A percentile compares a stretch with the other conserved stretches of the same genome.
These are phyloP conservation scores for Didymella exigua DNA, from an alignment of 2,329 filamentous ascomycete species.

Conservation along the genomic window DNA sequence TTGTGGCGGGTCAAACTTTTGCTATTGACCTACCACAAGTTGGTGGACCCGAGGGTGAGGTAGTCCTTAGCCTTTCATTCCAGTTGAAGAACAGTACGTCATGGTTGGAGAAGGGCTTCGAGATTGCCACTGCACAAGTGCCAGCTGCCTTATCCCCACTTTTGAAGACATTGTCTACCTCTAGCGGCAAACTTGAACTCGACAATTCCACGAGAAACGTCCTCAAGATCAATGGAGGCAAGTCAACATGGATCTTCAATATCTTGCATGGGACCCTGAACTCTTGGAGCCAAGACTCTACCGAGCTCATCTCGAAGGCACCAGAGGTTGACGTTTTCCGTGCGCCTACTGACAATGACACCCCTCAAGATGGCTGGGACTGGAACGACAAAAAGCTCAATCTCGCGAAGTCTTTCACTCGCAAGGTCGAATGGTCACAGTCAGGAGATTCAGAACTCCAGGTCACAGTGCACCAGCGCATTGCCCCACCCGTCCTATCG, in stretches of 20 bases:
- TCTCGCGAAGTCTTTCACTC: slow-evolving; percentile 34
- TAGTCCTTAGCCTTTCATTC: slow-evolving; percentile 39
- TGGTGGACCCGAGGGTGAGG: slow-evolving; percentile 17
- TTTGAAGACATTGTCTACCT: slow-evolving; percentile 42
- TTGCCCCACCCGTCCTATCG: slow-evolving; percentile 65
- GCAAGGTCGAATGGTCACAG: slow-evolving; percentile 46
- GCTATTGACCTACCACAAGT: slow-evolving; percentile 32
- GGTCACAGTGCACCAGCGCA: slow-evolving; percentile 54
- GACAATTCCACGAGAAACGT: slow-evolving; percentile 23
- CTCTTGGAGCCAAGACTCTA: slow-evolving; percentile 37
- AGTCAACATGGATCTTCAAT: slow-evolving; percentile 56
- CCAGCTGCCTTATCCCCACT: slow-evolving; percentile 20
- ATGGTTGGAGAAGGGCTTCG: slow-evolving; percentile 44
- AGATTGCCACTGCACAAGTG: slow-evolving; percentile 46
- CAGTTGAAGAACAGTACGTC: slow-evolving; percentile 38
- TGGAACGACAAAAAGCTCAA: slow-evolving; percentile 55
- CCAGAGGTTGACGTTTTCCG: slow-evolving; percentile 64
- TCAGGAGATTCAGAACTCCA: slow-evolving; percentile 32
- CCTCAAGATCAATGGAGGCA: slow-evolving; percentile 26
- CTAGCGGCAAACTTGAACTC: slow-evolving; percentile 49
- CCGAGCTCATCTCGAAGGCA: slow-evolving; percentile 39
- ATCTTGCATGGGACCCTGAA: slow-evolving; percentile 59
- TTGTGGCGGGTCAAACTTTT: slow-evolving; percentile 36
- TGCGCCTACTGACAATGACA: slow-evolving; percentile 70
- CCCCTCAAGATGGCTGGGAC: slow-evolving; percentile 59